A percentile compares a stretch with the other conserved stretches of the same genome.
phyloP scores from a whole-genome alignment of 2,329 filamentous ascomycete species.

The Didymella sp. region DNA sequence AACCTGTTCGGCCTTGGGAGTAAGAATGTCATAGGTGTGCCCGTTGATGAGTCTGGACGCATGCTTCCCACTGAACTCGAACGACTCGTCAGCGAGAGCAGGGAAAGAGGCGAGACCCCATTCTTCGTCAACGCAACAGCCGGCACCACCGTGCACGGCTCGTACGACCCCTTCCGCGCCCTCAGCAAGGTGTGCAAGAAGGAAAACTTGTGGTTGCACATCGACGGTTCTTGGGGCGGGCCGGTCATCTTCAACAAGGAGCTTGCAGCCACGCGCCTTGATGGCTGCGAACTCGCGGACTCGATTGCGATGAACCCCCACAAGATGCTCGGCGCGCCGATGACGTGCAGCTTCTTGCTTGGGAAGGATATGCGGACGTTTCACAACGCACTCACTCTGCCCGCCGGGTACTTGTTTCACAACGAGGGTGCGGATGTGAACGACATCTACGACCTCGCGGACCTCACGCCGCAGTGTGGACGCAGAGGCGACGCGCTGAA shows the following conservation, averaged over 20 bases:
- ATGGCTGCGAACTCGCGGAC: constrained; percentile 76
- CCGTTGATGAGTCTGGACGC: constrained; percentile 73
- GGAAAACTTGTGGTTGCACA: constrained; percentile 85
- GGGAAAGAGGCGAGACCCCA: constrained; percentile 74
- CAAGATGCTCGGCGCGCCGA: constrained; percentile 93
- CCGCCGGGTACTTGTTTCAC: constrained; percentile 75
- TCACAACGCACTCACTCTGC: constrained; percentile 82
- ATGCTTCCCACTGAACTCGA: constrained; percentile 75
- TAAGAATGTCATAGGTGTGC: constrained; percentile 73
- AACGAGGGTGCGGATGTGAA: constrained; percentile 35
- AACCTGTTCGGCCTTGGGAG: constrained; percentile 86
- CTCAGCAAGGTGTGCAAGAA: constrained; percentile 74
- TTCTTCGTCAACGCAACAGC: constrained; percentile 97
- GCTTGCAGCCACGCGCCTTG: constrained; percentile 66
- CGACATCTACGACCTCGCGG: constrained; percentile 85
- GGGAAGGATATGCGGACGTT: constrained; percentile 78
- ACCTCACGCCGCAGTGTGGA: constrained; percentile 92
- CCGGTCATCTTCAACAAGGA: constrained; percentile 74
- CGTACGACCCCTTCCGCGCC: constrained; percentile 78
- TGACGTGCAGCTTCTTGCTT: constrained; percentile 90
- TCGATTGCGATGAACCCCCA: constrained; percentile 90
- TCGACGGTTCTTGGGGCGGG: constrained; percentile 92
- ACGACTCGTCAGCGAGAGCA: constrained; percentile 66
- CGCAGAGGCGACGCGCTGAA: constrained; percentile 86
- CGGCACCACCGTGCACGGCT: constrained; percentile 90